These are phyloP conservation scores for Stromatinia cepivora DNA, from an alignment of 2,329 filamentous ascomycete species.

Conservation along the genomic window DNA sequence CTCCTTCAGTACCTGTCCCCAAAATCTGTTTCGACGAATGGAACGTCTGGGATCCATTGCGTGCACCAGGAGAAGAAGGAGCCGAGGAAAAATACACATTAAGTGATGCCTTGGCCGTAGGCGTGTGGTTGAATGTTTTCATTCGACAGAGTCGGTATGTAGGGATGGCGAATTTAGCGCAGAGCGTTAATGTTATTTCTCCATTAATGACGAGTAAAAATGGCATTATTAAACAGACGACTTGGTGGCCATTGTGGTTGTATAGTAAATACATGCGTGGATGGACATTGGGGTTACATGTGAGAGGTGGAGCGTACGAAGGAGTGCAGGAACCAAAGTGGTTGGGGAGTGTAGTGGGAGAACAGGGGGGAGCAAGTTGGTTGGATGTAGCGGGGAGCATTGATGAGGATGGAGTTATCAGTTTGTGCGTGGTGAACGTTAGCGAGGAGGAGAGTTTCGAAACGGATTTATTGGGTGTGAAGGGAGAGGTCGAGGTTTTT, in stretches of 20 bases:
- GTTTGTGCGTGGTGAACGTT: constrained; percentile 73
- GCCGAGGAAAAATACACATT: constrained; percentile 65
- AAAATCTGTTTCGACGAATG: constrained; percentile 70
- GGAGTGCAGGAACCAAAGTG: constrained; percentile 67
- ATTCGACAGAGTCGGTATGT: constrained; percentile 61
- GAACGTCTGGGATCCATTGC: constrained; percentile 67
- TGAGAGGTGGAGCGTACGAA: constrained; percentile 62
- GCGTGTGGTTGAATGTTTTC: constrained; percentile 64
- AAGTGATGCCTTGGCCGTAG: constrained; percentile 63
- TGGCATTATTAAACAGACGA: constrained; percentile 62
- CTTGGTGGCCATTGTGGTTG: constrained; percentile 62
- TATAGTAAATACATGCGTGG: constrained; percentile 73
- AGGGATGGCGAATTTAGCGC: constrained; percentile 67
- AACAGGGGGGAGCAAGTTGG: constrained; percentile 57
- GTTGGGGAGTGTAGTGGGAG: constrained; percentile 64
- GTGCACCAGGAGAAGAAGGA: constrained; percentile 61
- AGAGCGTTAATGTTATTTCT: constrained; percentile 67
- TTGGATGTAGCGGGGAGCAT: constrained; percentile 66
- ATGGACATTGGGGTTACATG: constrained; percentile 64
- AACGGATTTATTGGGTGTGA: constrained; percentile 59
- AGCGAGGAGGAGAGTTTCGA: constrained; percentile 60
- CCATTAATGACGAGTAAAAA: constrained; percentile 62
- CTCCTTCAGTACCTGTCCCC: constrained; percentile 44
- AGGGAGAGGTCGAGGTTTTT: constrained; percentile 57
- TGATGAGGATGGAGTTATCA: constrained; percentile 59